A percentile compares a stretch with the other conserved stretches of the same genome.
Conservation (phyloP, 1,284 basidiomycete genomes). For the Amylostereum chailletii region DNA sequence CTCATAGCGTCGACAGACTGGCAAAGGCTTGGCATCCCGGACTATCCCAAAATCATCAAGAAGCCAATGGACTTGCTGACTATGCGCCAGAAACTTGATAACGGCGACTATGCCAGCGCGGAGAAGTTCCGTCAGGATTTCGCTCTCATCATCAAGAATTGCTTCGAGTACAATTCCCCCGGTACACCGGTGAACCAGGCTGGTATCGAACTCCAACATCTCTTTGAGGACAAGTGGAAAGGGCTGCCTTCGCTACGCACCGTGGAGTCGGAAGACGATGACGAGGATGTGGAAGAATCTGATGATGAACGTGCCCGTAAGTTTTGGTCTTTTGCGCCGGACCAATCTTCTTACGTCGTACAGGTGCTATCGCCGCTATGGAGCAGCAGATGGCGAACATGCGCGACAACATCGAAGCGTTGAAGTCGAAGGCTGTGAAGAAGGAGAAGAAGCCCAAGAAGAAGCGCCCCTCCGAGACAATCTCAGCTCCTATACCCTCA, state of each 20-base stretch:
- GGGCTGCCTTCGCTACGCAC: slow-evolving; percentile 57
- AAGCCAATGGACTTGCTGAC: slow-evolving; percentile 92
- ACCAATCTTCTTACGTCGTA: slow-evolving; percentile 7
- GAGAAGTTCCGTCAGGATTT: slow-evolving; percentile 86
- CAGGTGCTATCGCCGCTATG: slow-evolving; percentile 63
- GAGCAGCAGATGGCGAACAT: slow-evolving; percentile 70
- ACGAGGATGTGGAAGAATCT: slow-evolving; percentile 39
- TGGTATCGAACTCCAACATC: slow-evolving; percentile 70
- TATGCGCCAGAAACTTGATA: slow-evolving; percentile 78
- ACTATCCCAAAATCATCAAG: slow-evolving; percentile 85
- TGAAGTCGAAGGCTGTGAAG: slow-evolving; percentile 32
- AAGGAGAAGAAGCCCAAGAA: slow-evolving; percentile 55
- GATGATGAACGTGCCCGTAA: slow-evolving; percentile 44
- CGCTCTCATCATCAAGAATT: slow-evolving; percentile 91
- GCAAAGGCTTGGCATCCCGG: slow-evolving; percentile 74
- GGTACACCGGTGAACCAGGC: slow-evolving; percentile 82
- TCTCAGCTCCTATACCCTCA: slow-evolving; percentile 40
- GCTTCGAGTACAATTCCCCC: slow-evolving; percentile 85
- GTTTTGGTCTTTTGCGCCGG: slow-evolving; percentile 16
- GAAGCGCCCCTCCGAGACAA: slow-evolving; percentile 27
- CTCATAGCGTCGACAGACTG: slow-evolving; percentile 39
- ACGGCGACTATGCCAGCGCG: slow-evolving; percentile 66
- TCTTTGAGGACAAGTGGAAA: slow-evolving; percentile 92
- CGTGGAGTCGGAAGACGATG: slow-evolving; percentile 42
- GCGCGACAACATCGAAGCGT: slow-evolving; percentile 50